Evolutionary conservation across 352 stramenopile genomes (phyloP), one percentile per base, ranked within the genome.

Genomic region (Phytophthora fragariaefolia): DNA sequence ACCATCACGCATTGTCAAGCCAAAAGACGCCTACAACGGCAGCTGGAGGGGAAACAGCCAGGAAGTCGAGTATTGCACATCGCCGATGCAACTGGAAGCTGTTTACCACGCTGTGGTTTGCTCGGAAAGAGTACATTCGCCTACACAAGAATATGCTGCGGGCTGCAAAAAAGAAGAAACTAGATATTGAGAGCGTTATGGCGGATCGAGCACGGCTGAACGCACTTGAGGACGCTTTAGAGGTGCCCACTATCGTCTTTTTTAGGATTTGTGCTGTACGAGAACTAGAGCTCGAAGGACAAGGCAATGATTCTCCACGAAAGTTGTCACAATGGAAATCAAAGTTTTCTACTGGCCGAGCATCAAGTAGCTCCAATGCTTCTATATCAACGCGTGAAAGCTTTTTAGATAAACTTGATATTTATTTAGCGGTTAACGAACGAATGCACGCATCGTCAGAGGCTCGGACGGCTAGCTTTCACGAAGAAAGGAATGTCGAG

Each of bases 231-330:
- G 86, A 93, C 27, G 74, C 77, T 17, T 54, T 96, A 28, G 78
- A 90, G 52, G 85, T 93, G 1, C 76, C 91, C 0, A 91, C 83
- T 1, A 90, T 96, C 58, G 85, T 93, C 1, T 96, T 96, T 56
- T 96, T 93, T 32, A 71, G 87, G 1, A 34, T 89, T 12, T 96
- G 87, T 55, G 84, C 85, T 0, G 64, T 69, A 0, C 72, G 85
- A 65, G 87, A 96, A 53, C 56, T 85, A 7, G 85, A 91, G 40
- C 57, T 91, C 50, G 85, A 96, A 66, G 76, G 78, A 13, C 85
- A 68, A 43, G 79, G 87, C 0, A 59, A 87, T 7, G 84, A 91
- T 63, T 92, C 85, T 3, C 74, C 80, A 2, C 80, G 89, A 66
- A 92, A 90, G 34, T 40, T 92, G 3, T 69, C 77, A 4, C 75